These are phyloP conservation scores for Colletotrichum neosansevieriae DNA, from an alignment of 2,329 filamentous ascomycete genomes.

Conservation along the genomic window DNA sequence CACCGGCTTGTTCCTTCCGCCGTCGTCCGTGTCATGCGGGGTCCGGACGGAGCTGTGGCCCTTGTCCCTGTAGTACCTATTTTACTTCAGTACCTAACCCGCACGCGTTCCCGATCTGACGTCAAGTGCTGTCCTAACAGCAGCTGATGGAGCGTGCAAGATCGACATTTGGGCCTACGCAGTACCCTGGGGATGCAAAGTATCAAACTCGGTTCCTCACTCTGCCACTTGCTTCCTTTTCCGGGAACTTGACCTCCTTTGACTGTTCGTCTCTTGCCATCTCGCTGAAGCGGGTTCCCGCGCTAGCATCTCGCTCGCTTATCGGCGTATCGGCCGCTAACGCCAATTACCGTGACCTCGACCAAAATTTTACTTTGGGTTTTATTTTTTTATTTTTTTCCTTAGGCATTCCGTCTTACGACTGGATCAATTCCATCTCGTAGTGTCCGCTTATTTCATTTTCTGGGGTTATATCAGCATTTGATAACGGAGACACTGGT, in stretches of 20 bases:
- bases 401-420: background rate
- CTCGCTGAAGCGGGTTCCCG: background rate
- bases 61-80: constrained; percentile 31
- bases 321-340: constrained; percentile 36
- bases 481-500: too few species aligned
- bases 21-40: constrained; percentile 38
- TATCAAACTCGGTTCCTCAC: background rate
- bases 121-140: constrained; percentile 6
- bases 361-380: constrained; percentile 25
- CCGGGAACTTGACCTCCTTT: background rate
- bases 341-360: constrained; percentile 25
- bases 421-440: too few species aligned
- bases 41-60: constrained; percentile 25
- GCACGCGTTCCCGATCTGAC: constrained; percentile 3
- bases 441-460: too few species aligned
- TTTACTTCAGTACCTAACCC: background rate
- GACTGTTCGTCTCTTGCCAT: constrained; percentile 25
- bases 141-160: background rate
- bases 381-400: constrained; percentile 5
- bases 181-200: background rate
- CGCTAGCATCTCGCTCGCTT: constrained; percentile 38
- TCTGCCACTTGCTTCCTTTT: background rate
- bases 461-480: too few species aligned
- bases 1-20: constrained; percentile 32
- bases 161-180: background rate